Evolutionary conservation across 2,329 filamentous ascomycete genomes (phyloP), one percentile per base, ranked within the genome.

Genomic region (Cladophialophora carrionii): DNA sequence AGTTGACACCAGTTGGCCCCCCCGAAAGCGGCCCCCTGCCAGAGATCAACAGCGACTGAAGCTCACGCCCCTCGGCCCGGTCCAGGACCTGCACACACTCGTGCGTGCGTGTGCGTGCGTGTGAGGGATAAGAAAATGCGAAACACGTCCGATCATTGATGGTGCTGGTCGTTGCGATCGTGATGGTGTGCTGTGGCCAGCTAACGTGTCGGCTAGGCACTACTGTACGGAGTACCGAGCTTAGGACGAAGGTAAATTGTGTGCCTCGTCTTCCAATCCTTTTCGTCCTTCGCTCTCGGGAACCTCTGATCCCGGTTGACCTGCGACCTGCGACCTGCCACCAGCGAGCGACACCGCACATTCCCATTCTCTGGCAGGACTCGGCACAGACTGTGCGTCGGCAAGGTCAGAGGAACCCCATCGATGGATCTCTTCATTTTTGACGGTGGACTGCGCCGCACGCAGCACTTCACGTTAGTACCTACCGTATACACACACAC

Each of bases 31-130:
- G n/a, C 14, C 37, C 37, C 37, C n/a, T 43, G 37, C 37, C 37
- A 29, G 31, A 49, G 56, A 58, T 58, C 41, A 49, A 58, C 41
- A 31, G 4, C 24, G 56, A 32, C 43, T 49, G 43, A 43, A 46
- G 56, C 14, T 17, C 37, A 58, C 29, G 41, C 26, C 20, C 43
- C 24, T 58, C 56, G 56, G 56, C 43, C 56, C 56, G 56, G 24
- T n/a, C 56, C 56, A 32, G 43, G 17, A 43, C 56, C 46, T 58
- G 56, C 41, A 49, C 56, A 49, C 31, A 46, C 41, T 29, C 32
- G n/a, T 17, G 7, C 22, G 24, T 7, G 20, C 24, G 34, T 17
- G 37, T 32, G 46, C 46, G 20, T 26, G 46, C 26, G n/a, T 17
- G 9, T 14, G 22, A 17, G 24, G n/a, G n/a, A 8, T 20, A n/a